phyloP scores from a whole-genome alignment of 176 grass and related monocot genomes.

The Puya raimondii region DNA sequence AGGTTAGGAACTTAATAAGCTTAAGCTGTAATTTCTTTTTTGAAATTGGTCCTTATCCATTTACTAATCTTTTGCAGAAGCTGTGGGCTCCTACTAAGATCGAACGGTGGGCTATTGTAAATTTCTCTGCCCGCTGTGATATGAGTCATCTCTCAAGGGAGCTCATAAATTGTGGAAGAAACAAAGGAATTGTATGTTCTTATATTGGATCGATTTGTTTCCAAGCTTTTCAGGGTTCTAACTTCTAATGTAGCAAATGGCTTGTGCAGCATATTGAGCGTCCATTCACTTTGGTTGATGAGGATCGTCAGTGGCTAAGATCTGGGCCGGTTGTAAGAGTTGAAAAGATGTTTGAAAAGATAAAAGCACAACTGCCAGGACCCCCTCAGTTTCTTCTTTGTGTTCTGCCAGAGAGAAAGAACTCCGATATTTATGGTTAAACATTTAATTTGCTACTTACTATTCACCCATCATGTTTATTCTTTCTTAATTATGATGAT shows the following conservation, averaged over 20 bases:
- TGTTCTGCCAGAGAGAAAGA: conserved; percentile 83
- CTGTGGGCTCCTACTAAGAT: conserved; percentile 54
- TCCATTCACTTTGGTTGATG: conserved; percentile 58
- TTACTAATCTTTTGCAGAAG: conserved; percentile 30
- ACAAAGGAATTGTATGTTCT: conserved; percentile 86
- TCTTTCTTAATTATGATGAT: conserved; percentile 5
- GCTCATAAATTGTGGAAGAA: conserved; percentile 67
- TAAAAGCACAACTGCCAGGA: conserved; percentile 42
- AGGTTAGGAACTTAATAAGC: conserved; percentile 37
- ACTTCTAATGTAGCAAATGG: background rate
- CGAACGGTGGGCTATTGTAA: conserved; percentile 73
- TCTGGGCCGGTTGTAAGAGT: conserved; percentile 64
- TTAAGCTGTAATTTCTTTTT: background rate
- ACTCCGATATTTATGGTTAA: conserved; percentile 81
- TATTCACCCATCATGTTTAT: background rate
- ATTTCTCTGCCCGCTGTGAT: conserved; percentile 89
- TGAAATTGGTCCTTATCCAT: conserved; percentile 17
- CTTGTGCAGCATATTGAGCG: conserved; percentile 52
- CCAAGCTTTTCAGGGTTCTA: background rate
- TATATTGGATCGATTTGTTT: background rate
- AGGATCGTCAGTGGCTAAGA: conserved; percentile 59
- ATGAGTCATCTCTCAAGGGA: conserved; percentile 77
- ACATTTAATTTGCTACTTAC: background rate
- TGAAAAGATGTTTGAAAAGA: conserved; percentile 79
- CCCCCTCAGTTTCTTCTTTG: conserved; percentile 79